A percentile compares a stretch with the other conserved stretches of the same genome.
Conservation (phyloP, 148 eudicot species). For the Nepenthes gracilis region DNA sequence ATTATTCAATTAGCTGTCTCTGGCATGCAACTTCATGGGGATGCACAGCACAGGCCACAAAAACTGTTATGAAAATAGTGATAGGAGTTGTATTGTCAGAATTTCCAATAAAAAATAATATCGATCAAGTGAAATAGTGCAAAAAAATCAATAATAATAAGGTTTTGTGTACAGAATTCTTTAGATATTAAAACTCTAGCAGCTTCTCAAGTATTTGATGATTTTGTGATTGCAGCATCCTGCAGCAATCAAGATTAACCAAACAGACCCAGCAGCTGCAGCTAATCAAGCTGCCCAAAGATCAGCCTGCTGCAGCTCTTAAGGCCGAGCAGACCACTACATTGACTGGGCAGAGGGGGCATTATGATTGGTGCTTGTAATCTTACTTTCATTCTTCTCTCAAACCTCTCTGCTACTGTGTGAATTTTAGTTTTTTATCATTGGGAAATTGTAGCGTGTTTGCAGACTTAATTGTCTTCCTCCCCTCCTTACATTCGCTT, state of each 20-base stretch:
- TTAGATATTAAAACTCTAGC: background rate
- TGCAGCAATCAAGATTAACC: constrained; percentile 46
- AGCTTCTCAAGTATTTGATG: background rate
- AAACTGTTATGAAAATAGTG: too few relatives aligned
- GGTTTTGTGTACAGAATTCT: background rate
- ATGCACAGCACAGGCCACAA: too few relatives aligned
- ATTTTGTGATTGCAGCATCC: constrained; percentile 29
- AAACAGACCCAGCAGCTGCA: constrained; percentile 28
- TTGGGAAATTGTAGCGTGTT: background rate
- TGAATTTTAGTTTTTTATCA: constrained; percentile 36
- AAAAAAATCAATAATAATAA: too few relatives aligned
- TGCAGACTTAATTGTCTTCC: background rate
- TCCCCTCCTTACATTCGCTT: background rate
- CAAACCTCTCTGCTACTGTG: constrained; percentile 27
- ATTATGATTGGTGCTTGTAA: constrained; percentile 30
- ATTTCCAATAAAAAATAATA: too few relatives aligned
- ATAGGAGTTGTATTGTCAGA: background rate
- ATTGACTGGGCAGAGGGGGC: constrained; percentile 4
- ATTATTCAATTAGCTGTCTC: too few relatives aligned
- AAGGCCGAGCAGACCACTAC: constrained; percentile 7
- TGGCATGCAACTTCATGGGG: too few relatives aligned
- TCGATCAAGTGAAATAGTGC: too few relatives aligned
- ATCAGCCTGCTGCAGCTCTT: constrained; percentile 71
- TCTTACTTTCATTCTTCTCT: constrained; percentile 35
- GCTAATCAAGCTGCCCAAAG: constrained; percentile 37